Conservation (phyloP, 2,329 filamentous ascomycete genomes). For the Xylariaceae sp. region DNA sequence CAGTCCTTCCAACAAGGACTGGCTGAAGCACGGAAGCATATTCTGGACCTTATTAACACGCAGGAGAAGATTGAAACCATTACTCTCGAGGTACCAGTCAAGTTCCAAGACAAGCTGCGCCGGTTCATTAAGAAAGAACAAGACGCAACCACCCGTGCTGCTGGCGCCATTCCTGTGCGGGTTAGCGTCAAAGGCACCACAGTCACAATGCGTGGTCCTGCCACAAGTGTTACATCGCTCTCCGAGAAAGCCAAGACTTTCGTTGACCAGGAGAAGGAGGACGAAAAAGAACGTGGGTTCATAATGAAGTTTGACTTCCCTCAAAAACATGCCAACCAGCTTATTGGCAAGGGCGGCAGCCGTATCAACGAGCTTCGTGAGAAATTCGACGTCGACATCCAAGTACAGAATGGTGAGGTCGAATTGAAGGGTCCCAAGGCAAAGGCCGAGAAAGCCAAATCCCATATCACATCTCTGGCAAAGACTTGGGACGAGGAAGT, state of each 20-base stretch:
- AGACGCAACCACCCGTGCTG: conserved; percentile 42
- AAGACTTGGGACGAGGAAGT: conserved; percentile 89
- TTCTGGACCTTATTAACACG: conserved; percentile 53
- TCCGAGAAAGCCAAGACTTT: conserved; percentile 71
- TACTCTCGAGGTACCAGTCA: conserved; percentile 54
- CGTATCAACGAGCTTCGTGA: conserved; percentile 63
- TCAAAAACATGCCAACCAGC: conserved; percentile 87
- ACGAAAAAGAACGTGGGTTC: conserved; percentile 91
- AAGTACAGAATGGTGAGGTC: conserved; percentile 90
- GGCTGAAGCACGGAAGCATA: conserved; percentile 51
- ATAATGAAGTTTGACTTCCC: conserved; percentile 87
- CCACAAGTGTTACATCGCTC: conserved; percentile 66
- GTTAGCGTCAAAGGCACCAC: conserved; percentile 56
- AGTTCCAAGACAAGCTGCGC: conserved; percentile 61
- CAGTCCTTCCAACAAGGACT: conserved; percentile 51
- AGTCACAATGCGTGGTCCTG: conserved; percentile 73
- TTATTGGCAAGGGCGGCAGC: conserved; percentile 65
- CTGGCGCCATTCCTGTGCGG: conserved; percentile 56
- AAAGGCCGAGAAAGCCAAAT: conserved; percentile 83
- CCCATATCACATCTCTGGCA: conserved; percentile 73
- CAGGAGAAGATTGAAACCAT: conserved; percentile 51
- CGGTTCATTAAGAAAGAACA: conserved; percentile 64
- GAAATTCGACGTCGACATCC: conserved; percentile 69
- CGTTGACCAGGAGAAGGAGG: conserved; percentile 80
- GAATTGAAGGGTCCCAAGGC: conserved; percentile 94